Evolutionary conservation across 2,329 filamentous ascomycete species (phyloP), one percentile per base, ranked within the genome.

Genomic region (Aspergillus fijiensis): DNA sequence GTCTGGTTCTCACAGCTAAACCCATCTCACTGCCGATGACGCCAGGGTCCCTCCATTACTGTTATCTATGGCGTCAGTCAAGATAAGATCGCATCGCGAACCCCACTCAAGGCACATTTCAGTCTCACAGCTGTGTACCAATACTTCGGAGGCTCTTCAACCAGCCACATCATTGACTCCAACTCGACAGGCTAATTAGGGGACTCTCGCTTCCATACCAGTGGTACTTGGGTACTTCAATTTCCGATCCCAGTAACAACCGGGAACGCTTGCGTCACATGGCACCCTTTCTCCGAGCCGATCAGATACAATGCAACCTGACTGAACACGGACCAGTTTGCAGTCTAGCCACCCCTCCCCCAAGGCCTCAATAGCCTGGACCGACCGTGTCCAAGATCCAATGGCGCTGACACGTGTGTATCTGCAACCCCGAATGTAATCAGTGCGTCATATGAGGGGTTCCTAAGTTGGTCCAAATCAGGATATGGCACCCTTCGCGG

Each of bases 361-460:
- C 23, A 25, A 21, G 23, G 12, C 27, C 23, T 50, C 49, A 31
- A 50, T 27, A 29, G 25, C 42, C 51, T n/a, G 27, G 51, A 52
- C 21, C 19, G 31, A 25, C 51, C 11, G 51, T 25, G 23, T 39
- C 39, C 33, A 39, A 23, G 31, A 52, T 25, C n/a, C 12, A 52
- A 21, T 21, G 4, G 29, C 42, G 19, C n/a, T 12, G 42, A 55
- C 53, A 55, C 53, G 53, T 55, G 48, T 49, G 53, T 19, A 45
- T 55, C 53, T 31, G 42, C 53, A 27, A 21, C 42, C 42, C 53
- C 27, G 51, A 19, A 35, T 35, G 53, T 42, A 55, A 49, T 55
- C 27, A 19, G n/a, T 49, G 53, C 53, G 53, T 55, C 53, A 55
- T 55, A 45, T 55, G 45, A 55, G 42, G 9, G n/a, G 16, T 16